Base-by-base conservation (phyloP, 2,329 filamentous ascomycete genomes). In the Diaporthe sp. region DNA sequence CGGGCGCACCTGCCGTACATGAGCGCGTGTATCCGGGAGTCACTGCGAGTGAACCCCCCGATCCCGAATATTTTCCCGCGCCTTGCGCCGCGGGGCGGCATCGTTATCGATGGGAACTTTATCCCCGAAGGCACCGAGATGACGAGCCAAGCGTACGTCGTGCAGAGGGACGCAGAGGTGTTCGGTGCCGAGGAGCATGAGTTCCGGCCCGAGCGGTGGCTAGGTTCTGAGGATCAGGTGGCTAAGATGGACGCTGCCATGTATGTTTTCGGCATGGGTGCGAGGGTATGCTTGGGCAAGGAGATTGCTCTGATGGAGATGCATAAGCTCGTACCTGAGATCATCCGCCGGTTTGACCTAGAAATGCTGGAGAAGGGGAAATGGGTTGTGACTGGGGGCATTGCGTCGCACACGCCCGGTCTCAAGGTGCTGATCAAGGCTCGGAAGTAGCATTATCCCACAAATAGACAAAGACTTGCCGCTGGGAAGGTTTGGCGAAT, bases 221-320 rank as follows among this genome's bases (percentile, higher is more conserved):
- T 61, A 1, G 63, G 63, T 22, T 5, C 69, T 4, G 69, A 58
- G 30, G 69, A 71, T n/a, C 42, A 71, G 42, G 44, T 32, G n/a
- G 53, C 42, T 42, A 59, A 19, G 2, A 61, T 61, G 63, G 63
- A 66, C 9, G 63, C 63, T 35, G 63, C 30, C 63, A 66, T 66
- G 63, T 66, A 37, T 66, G 63, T 37, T 37, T 66, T 66, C 44
- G 63, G 63, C 35, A 61, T 71, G 56, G 89, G 89, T 0, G 83
- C 87, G 1, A 80, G 88, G 77, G 88, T 88, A 0, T 91, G 89
- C 74, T 86, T 78, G 85, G 90, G 90, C n/a, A 84, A 82, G 79
- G 84, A 85, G 68, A 84, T 86, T 59, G 82, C 82, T 68, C 72
- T 84, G 75, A 77, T 85, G 76, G 84, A 86, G 79, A 80, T 85